Evolutionary conservation across 805 yeast species (phyloP).

Genomic region (Saccharomyces cerevisiae): DNA sequence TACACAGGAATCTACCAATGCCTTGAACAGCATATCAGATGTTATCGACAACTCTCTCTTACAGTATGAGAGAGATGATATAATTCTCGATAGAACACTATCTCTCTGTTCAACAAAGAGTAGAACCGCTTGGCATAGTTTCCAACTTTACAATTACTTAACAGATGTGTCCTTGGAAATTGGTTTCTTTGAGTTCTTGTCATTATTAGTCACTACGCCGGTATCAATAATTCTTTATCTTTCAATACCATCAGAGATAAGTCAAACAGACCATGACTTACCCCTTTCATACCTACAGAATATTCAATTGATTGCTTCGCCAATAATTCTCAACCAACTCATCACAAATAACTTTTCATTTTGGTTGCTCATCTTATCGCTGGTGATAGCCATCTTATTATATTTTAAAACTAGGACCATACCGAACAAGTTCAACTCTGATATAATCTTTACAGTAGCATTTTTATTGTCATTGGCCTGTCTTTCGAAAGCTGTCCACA

Average conservation of each 20-base stretch:
- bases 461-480: conserved; percentile 59
- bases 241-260: conserved; percentile 12
- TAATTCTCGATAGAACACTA: not conserved
- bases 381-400: not conserved
- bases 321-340: conserved; percentile 2
- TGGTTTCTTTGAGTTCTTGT: conserved; percentile 12
- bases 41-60: not conserved
- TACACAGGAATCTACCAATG: not conserved
- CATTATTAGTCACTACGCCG: conserved; percentile 21
- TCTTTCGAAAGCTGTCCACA: conserved; percentile 40
- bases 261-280: conserved; percentile 1
- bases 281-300: conserved; percentile 3
- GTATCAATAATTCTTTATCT: conserved; percentile 11
- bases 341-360: not conserved
- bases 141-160: conserved; percentile 6
- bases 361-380: not conserved
- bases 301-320: conserved; percentile 8
- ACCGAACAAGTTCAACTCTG: not conserved
- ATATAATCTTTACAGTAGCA: conserved; percentile 39
- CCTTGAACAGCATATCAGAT: not conserved
- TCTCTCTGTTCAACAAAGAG: not conserved
- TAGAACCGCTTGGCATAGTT: not conserved
- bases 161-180: conserved; percentile 4
- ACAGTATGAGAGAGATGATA: not conserved
- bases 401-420: not conserved